These are phyloP conservation scores for Aspergillus nidulans DNA, from an alignment of 495 filamentous ascomycete species.

Conservation along the genomic window DNA sequence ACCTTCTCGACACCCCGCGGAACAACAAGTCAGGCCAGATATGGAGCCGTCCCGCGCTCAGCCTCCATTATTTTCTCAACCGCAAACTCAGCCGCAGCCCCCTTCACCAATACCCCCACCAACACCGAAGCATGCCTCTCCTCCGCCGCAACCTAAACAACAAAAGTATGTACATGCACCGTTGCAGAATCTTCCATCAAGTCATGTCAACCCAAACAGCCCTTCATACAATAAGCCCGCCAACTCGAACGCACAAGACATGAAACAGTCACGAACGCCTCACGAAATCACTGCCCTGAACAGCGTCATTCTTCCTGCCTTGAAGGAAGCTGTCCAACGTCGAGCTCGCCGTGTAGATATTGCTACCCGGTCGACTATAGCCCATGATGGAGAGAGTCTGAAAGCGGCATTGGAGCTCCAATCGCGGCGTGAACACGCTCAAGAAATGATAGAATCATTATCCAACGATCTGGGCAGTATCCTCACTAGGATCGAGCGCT, in stretches of 20 bases:
- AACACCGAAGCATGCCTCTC: constrained; percentile 22
- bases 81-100: constrained; percentile 20
- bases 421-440: constrained; percentile 61
- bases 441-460: constrained; percentile 74
- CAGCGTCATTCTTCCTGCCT: constrained; percentile 83
- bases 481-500: constrained; percentile 82
- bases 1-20: constrained; percentile 29
- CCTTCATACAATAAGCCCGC: neutral
- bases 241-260: constrained; percentile 8
- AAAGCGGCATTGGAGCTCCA: constrained; percentile 18
- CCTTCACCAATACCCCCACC: constrained; percentile 16
- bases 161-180: constrained; percentile 3
- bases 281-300: constrained; percentile 59
- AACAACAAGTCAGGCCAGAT: constrained; percentile 17
- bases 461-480: constrained; percentile 71
- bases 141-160: constrained; percentile 11
- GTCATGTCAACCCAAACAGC: neutral
- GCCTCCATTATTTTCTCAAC: constrained; percentile 27
- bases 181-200: constrained; percentile 3
- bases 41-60: constrained; percentile 17
- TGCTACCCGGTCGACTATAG: constrained; percentile 9
- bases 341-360: constrained; percentile 44
- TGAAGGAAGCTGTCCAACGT: constrained; percentile 81
- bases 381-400: constrained; percentile 5
- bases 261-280: constrained; percentile 13